A percentile compares a stretch with the other conserved stretches of the same genome.
Conservation (phyloP, 129 eudicot genomes). For the Escallonia herrerae region DNA sequence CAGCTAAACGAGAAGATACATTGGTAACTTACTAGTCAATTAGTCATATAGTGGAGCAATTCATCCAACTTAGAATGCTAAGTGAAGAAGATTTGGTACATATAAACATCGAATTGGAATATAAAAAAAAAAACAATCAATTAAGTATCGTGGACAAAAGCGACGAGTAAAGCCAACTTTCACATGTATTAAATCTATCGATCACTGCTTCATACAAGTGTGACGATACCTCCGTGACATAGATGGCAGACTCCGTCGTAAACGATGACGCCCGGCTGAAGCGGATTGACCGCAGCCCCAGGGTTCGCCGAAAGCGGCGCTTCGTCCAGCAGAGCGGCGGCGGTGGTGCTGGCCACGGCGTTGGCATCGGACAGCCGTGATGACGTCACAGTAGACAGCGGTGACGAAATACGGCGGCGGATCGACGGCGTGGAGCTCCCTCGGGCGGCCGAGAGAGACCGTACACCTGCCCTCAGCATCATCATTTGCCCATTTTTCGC, state of each 20-base stretch:
- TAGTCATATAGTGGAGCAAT: no score
- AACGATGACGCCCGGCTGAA: slow-evolving; percentile 77
- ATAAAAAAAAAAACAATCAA: no score
- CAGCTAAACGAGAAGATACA: no score
- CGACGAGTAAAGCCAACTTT: no score
- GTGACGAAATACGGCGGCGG: slow-evolving; percentile 9
- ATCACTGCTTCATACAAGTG: no score
- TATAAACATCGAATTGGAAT: no score
- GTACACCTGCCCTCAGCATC: slow-evolving; percentile 16
- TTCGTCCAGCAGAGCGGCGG: slow-evolving; percentile 23
- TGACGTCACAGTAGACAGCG: slow-evolving; percentile 16
- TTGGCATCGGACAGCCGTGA: slow-evolving; percentile 5
- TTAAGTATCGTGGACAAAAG: no score
- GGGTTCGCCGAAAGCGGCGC: slow-evolving; percentile 15
- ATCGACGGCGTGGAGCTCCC: background rate
- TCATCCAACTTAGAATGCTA: no score
- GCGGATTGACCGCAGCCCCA: slow-evolving; percentile 27
- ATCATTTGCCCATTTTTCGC: background rate
- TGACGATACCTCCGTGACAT: slow-evolving; percentile 61
- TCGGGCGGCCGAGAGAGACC: slow-evolving; percentile 1
- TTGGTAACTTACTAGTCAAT: no score
- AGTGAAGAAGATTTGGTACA: no score
- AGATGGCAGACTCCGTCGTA: slow-evolving; percentile 95
- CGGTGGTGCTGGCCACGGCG: slow-evolving; percentile 17
- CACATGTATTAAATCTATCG: no score